Evolutionary conservation across 179 eudicot genomes (phyloP), one percentile per base, ranked within the genome.

Genomic region (Beta macrorhiza): DNA sequence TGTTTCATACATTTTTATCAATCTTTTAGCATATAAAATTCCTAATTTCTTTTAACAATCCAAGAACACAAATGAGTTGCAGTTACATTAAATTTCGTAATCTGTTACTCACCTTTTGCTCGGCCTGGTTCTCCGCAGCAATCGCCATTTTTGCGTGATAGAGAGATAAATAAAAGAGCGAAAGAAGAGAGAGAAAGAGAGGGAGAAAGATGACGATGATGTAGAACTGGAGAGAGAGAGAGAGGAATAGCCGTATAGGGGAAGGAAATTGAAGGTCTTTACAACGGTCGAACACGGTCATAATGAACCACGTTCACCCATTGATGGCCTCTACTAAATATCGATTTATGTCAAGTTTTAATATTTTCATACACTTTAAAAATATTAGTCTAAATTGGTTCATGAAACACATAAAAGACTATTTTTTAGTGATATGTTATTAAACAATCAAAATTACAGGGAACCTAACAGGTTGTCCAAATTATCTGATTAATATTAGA

Each of bases 281-380:
- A 51, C 89, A 89, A 89, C 91, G 91, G 91, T 89, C 91, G 88
- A 74, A 82, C 25, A 25, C 25, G 25, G 25, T 25, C 25, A 25
- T 25, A 25, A 25, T 25, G 25, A 25, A 25, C 25, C 25, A 25
- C 25, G 25, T 25, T 25, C 25, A 25, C 25, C 25, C 25, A 25
- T 25, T 25, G 25, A 25, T 25, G 25, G 25, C 25, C 25, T 25
- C 25, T 25, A 25, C 25, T 25, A 25, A 25, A 25, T 25, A 25
- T 25, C 25, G 25, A 25, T 25, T 25, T 25, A 25, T 25, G 25
- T 25, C 25, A 25, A 25, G 25, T 25, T 25, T 25, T 25, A 25
- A 25, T 25, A 25, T 25, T 25, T 25, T 25, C 25, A 25, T 25
- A 25, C 25, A 25, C 25, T 25, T 25, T 25, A 25, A 25, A 25